Evolutionary conservation across 768 basidiomycete genomes (phyloP).

Genomic region (Lactarius evosmus): DNA sequence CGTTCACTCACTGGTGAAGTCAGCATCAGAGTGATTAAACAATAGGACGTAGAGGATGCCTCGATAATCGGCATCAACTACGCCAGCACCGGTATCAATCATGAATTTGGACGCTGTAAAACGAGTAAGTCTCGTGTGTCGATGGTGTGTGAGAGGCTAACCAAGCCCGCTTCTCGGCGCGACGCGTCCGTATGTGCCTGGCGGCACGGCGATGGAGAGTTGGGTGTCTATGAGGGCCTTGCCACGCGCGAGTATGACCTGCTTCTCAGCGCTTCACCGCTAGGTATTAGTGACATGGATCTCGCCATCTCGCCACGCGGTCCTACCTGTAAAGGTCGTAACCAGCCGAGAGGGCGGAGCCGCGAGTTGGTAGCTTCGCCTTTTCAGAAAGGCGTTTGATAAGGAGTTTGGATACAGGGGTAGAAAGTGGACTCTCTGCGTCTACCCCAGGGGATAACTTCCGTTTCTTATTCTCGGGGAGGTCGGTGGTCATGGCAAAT

Average conservation of each 20-base stretch:
- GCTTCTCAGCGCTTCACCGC: constrained; percentile 69
- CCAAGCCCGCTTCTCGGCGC: constrained; percentile 95
- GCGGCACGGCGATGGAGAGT: constrained; percentile 89
- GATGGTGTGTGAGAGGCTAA: constrained; percentile 33
- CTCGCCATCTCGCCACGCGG: background rate
- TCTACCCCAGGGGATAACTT: constrained; percentile 47
- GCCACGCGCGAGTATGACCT: constrained; percentile 80
- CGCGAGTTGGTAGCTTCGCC: constrained; percentile 82
- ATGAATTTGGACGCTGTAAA: constrained; percentile 87
- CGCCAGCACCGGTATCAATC: constrained; percentile 97
- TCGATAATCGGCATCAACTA: constrained; percentile 95
- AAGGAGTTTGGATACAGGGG: constrained; percentile 54
- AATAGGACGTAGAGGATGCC: constrained; percentile 88
- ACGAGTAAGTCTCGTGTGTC: background rate
- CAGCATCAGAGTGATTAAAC: constrained; percentile 87
- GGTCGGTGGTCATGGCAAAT: constrained; percentile 14
- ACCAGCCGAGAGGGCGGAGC: constrained; percentile 83
- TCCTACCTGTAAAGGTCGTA: constrained; percentile 93
- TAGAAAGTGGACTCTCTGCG: constrained; percentile 32
- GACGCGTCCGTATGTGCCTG: constrained; percentile 93
- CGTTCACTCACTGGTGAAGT: constrained; percentile 67
- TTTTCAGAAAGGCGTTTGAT: constrained; percentile 83
- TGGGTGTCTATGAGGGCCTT: constrained; percentile 92
- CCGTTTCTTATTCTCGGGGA: constrained; percentile 49
- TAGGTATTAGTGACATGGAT: background rate